phyloP scores from a whole-genome alignment of 2,329 filamentous ascomycete species.

The Pestalotiopsis fici region DNA sequence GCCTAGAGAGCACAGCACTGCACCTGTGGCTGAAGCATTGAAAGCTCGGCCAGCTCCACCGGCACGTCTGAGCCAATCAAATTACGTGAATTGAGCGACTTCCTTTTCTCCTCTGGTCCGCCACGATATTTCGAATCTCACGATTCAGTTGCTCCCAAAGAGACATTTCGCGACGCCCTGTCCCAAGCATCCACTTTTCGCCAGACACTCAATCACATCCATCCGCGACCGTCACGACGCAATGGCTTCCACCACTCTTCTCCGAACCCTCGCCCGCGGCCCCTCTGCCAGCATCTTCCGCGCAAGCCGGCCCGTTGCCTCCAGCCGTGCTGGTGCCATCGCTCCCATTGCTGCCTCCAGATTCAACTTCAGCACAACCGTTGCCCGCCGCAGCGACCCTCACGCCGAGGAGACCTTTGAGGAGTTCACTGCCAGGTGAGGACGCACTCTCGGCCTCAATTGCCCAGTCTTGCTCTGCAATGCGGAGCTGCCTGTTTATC shows the following conservation, averaged over 20 bases:
- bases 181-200: neutral
- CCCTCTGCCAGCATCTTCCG: constrained; percentile 64
- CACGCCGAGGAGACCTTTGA: constrained; percentile 98
- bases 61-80: neutral
- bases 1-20: neutral
- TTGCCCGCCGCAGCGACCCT: constrained; percentile 50
- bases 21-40: constrained; percentile 2
- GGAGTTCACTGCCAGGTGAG: constrained; percentile 97
- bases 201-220: neutral
- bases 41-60: constrained; percentile 7
- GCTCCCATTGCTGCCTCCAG: constrained; percentile 51
- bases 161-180: neutral
- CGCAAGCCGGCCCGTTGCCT: constrained; percentile 60
- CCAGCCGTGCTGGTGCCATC: constrained; percentile 53
- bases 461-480: neutral
- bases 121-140: constrained; percentile 9
- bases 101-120: constrained; percentile 8
- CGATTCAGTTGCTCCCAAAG: neutral
- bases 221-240: constrained; percentile 21
- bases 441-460: constrained; percentile 7
- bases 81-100: constrained; percentile 10
- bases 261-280: constrained; percentile 73
- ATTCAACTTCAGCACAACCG: constrained; percentile 64
- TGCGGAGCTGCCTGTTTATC: neutral
- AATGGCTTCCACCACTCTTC: constrained; percentile 69